Conservation (phyloP, 2,329 filamentous ascomycete genomes). For the Venturia aucupariae region DNA sequence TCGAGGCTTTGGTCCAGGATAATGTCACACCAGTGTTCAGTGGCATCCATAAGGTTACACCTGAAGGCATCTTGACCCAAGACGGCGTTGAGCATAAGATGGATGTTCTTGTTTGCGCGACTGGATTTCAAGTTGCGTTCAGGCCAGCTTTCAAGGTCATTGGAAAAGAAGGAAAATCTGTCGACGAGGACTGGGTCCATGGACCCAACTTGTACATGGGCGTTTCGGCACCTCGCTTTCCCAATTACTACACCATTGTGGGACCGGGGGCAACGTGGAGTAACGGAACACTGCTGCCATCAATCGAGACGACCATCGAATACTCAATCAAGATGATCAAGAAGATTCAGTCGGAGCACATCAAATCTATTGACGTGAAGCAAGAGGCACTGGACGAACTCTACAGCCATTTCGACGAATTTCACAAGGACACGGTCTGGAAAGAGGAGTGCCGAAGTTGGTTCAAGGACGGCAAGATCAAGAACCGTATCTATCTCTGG, state of each 20-base stretch:
- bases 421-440: conserved; percentile 39
- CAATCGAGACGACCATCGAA: conserved; percentile 38
- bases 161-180: not conserved
- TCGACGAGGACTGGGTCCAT: conserved; percentile 13
- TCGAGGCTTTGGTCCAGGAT: conserved; percentile 36
- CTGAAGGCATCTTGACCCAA: conserved; percentile 30
- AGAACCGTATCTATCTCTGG: conserved; percentile 33
- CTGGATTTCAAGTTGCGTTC: conserved; percentile 37
- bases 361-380: conserved; percentile 37
- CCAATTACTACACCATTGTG: conserved; percentile 46
- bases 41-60: conserved; percentile 28
- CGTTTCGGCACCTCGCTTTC: conserved; percentile 53
- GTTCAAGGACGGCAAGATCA: conserved; percentile 22
- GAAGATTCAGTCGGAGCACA: conserved; percentile 40
- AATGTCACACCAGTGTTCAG: conserved; percentile 32
- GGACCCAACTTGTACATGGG: conserved; percentile 46
- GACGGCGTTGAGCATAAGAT: conserved; percentile 31
- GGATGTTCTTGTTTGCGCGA: conserved; percentile 37
- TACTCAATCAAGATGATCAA: conserved; percentile 43
- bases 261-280: conserved; percentile 33
- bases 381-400: conserved; percentile 43
- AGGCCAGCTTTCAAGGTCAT: conserved; percentile 37
- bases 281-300: conserved; percentile 35
- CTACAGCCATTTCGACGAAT: conserved; percentile 36
- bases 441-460: conserved; percentile 23